Evolutionary conservation across 768 basidiomycete genomes (phyloP).

Genomic region (Pleurotus tuoliensis): DNA sequence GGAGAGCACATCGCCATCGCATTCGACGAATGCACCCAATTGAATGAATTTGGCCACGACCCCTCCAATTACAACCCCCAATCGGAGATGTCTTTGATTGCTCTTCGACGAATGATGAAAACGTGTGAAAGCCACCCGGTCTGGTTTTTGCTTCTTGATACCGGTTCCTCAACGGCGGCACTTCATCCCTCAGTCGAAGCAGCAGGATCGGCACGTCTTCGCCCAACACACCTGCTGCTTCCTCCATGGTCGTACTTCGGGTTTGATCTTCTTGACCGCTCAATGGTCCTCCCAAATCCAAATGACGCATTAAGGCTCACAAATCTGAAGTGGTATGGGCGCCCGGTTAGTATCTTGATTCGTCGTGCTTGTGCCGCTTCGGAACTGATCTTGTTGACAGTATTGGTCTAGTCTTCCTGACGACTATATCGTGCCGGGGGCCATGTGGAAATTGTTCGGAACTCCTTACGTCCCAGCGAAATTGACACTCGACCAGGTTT

Average conservation of each 20-base stretch:
- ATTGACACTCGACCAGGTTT: no score
- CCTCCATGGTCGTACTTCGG: constrained; percentile 6
- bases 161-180: not conserved
- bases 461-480: no score
- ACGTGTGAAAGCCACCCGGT: not conserved
- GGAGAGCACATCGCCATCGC: constrained; percentile 1
- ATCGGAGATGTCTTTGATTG: constrained; percentile 1
- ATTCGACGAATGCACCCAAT: constrained; percentile 3
- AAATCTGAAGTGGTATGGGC: constrained; percentile 9
- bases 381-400: no score
- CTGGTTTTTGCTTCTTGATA: constrained; percentile 8
- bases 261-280: constrained; percentile 2
- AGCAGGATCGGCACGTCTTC: not conserved
- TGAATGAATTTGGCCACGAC: not conserved
- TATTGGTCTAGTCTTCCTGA: no score
- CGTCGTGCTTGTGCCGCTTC: no score
- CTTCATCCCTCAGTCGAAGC: no score
- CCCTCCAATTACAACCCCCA: no score
- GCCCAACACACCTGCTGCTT: not conserved
- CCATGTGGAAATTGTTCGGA: no score
- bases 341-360: not conserved
- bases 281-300: not conserved
- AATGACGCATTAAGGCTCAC: not conserved
- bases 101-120: constrained; percentile 8
- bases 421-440: no score